Evolutionary conservation across 2,329 filamentous ascomycete species (phyloP).

Genomic region (Colletotrichum abscissum): DNA sequence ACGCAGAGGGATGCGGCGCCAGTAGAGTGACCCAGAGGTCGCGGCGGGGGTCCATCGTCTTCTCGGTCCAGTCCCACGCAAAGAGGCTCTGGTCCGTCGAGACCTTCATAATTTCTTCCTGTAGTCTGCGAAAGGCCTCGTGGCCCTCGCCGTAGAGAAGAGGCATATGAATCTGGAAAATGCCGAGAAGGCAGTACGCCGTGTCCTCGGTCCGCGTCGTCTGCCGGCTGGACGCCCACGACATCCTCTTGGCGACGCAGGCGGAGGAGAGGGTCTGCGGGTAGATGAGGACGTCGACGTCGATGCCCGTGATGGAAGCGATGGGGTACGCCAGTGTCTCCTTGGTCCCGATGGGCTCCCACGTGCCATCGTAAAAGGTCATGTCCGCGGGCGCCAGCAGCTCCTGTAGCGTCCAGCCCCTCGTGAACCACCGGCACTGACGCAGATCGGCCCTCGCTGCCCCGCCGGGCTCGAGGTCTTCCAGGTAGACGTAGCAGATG

Average conservation of each 20-base stretch:
- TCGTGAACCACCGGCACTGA: conserved; percentile 38
- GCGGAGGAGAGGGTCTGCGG: conserved; percentile 13
- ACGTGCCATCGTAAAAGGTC: conserved; percentile 37
- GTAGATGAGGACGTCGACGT: background rate
- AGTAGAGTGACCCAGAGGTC: background rate
- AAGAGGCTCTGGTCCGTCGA: conserved; percentile 11
- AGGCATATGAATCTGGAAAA: conserved; percentile 42
- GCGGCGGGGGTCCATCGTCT: background rate
- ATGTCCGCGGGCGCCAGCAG: conserved; percentile 39
- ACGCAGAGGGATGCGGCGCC: background rate
- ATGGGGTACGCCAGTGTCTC: conserved; percentile 30
- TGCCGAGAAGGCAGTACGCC: conserved; percentile 41
- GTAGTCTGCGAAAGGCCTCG: conserved; percentile 37
- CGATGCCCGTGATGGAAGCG: conserved; percentile 43
- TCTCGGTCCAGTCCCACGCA: background rate
- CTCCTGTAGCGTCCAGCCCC: conserved; percentile 40
- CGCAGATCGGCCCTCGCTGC: background rate
- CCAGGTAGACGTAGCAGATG: conserved; percentile 20
- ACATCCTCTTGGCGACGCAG: conserved; percentile 41
- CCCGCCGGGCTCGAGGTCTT: background rate
- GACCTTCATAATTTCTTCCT: conserved; percentile 5
- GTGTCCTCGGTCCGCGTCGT: conserved; percentile 39
- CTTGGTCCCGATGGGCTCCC: conserved; percentile 24
- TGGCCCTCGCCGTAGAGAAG: conserved; percentile 40
- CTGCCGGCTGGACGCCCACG: conserved; percentile 38